Evolutionary conservation across 106 monocot genomes (phyloP).

Genomic region (Phalaenopsis aphrodite): DNA sequence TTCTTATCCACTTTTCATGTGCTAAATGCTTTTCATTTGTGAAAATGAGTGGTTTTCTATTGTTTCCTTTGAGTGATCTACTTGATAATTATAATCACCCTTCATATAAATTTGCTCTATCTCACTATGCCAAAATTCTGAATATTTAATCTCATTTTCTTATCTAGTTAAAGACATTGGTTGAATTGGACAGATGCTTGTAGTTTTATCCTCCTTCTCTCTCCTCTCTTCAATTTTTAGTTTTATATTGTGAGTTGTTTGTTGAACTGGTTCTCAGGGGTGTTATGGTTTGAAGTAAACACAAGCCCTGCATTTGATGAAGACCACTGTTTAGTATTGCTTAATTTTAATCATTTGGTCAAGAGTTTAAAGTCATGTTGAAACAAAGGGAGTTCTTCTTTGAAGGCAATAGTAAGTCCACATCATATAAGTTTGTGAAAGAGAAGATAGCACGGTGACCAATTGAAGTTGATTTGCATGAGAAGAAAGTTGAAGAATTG

Average conservation of each 20-base stretch:
- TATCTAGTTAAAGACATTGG: not conserved
- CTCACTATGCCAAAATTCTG: not conserved
- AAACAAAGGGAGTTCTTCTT: conserved; percentile 43
- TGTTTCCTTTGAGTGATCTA: not conserved
- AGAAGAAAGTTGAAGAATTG: conserved; percentile 40
- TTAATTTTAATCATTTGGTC: conserved; percentile 45
- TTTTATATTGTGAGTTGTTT: conserved; percentile 36
- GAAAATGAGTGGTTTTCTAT: not conserved
- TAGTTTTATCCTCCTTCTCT: conserved; percentile 12
- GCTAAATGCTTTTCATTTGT: not conserved
- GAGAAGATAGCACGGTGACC: conserved; percentile 38
- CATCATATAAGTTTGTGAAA: conserved; percentile 37
- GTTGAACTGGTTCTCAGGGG: conserved; percentile 63
- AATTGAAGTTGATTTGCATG: conserved; percentile 40
- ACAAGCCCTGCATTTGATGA: conserved; percentile 67
- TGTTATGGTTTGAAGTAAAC: conserved; percentile 70
- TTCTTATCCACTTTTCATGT: not conserved
- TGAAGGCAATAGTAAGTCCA: conserved; percentile 35
- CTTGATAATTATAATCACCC: not conserved
- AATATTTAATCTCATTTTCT: not conserved
- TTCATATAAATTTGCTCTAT: not conserved
- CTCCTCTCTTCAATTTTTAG: conserved; percentile 8
- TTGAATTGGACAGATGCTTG: not conserved
- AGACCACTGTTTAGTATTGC: conserved; percentile 37
- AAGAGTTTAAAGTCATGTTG: conserved; percentile 42